A percentile compares a stretch with the other conserved stretches of the same genome.
Evolutionary conservation across 345 rosid species (phyloP).

Genomic region (Alliaria petiolata): DNA sequence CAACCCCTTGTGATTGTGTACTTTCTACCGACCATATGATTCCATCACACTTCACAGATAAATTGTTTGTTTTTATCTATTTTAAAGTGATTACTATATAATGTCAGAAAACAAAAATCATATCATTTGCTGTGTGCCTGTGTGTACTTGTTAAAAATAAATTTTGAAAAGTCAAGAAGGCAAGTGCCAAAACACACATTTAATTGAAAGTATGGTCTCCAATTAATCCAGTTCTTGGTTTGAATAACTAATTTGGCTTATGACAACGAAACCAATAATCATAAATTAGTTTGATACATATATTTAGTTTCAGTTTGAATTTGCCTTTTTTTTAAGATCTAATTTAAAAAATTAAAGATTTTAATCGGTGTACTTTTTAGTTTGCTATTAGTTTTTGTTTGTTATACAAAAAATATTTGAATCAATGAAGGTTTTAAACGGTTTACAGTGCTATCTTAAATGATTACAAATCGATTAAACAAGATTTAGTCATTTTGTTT

Average conservation of each 20-base stretch:
- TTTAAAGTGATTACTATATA: not conserved
- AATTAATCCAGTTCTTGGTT: not conserved
- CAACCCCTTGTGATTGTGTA: conserved; percentile 23
- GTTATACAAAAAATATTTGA: not conserved
- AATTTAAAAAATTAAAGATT: too few species aligned
- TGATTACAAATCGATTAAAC: not conserved
- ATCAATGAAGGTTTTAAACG: not conserved
- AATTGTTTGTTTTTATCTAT: not conserved
- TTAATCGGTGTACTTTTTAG: not conserved
- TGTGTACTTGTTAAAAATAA: not conserved
- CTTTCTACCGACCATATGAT: conserved; percentile 22
- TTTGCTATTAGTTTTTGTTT: not conserved
- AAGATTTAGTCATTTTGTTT: not conserved
- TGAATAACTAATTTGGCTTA: not conserved
- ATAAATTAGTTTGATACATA: not conserved
- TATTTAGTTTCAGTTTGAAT: not conserved
- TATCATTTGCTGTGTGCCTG: not conserved
- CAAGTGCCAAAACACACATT: not conserved
- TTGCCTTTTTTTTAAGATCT: too few species aligned
- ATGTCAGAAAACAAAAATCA: not conserved
- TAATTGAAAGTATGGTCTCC: not conserved
- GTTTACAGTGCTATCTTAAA: not conserved
- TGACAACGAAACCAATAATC: not conserved
- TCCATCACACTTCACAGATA: conserved; percentile 12
- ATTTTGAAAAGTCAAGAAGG: not conserved